Base-by-base conservation (phyloP, 768 basidiomycete species). In the Russula foetens region DNA sequence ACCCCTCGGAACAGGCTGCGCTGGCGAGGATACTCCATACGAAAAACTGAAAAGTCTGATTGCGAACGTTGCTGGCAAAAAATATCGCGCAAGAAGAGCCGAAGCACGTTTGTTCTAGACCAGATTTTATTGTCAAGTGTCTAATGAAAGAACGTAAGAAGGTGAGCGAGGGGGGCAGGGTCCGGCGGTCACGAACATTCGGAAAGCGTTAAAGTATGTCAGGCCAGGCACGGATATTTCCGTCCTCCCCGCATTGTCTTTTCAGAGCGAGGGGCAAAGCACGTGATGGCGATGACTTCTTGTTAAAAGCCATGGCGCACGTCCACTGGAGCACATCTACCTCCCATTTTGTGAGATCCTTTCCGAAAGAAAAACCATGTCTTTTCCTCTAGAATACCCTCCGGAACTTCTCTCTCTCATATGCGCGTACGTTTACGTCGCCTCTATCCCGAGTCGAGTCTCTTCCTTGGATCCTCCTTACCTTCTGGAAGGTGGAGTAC, bases 381-480 rank as follows among this genome's bases (percentile, higher is more conserved):
- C 68, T 24, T 58, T 68, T 48, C 70, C 75, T 44, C 56, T 68
- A 39, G 77, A 80, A 62, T 90, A 80, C 70, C 90, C 90, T 7
- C 77, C 84, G 8, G 90, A 92, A 67, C 72, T 93, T 17, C 79
- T 90, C 57, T 81, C 81, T 59, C 74, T 83, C 31, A 85, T 94
- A 61, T 92, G 88, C 65, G 81, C 85, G 0, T 79, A 87, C 57
- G 75, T 93, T 38, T 90, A 84, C 68, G 78, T 81, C 7, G 75
- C 84, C 29, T 82, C 84, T 61, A 72, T 86, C 4, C 83, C 84
- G 11, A 76, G 85, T 8, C 66, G 75, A 21, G 57, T 67, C 4
- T 75, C 81, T 7, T 86, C 88, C 35, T 79, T 93, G 64, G 90
- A 92, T 70, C 89, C 91, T 29, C 77, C 86, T 53, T 64, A 72